Evolutionary conservation across 2,329 filamentous ascomycete species (phyloP).

Genomic region (Xylariaceae sp.): DNA sequence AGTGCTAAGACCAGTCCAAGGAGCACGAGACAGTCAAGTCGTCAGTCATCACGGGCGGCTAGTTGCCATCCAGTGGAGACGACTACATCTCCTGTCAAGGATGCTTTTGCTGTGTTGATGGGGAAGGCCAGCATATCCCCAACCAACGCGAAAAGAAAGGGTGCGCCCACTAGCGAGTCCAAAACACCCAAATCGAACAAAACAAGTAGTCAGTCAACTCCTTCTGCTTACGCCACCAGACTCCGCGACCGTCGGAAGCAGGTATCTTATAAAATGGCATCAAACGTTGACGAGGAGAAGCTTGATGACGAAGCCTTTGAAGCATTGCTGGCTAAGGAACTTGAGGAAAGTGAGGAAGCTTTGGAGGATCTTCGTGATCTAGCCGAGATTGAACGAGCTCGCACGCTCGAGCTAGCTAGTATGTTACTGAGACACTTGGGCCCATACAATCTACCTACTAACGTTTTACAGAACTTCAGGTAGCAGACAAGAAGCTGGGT

Average conservation of each 20-base stretch:
- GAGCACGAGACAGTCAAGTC: conserved; percentile 32
- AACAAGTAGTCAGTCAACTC: conserved; percentile 70
- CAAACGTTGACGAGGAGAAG: conserved; percentile 55
- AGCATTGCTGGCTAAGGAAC: conserved; percentile 63
- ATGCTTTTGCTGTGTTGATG: conserved; percentile 54
- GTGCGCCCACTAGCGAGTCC: conserved; percentile 30
- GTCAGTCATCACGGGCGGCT: conserved; percentile 38
- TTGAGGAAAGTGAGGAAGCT: conserved; percentile 40
- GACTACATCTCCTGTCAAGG: conserved; percentile 27
- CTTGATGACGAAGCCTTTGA: conserved; percentile 84
- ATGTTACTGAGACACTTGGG: conserved; percentile 32
- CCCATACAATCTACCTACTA: conserved; percentile 22
- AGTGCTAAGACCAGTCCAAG: conserved; percentile 45
- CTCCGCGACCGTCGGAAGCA: conserved; percentile 42
- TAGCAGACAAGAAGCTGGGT: conserved; percentile 84
- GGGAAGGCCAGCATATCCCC: conserved; percentile 28
- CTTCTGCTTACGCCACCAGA: conserved; percentile 44
- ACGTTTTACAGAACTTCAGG: conserved; percentile 62
- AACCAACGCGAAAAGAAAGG: conserved; percentile 35
- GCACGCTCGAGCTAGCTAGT: conserved; percentile 73
- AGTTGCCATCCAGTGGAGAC: conserved; percentile 27
- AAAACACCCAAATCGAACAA: conserved; percentile 62
- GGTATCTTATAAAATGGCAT: conserved; percentile 47
- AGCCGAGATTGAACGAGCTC: conserved; percentile 60
- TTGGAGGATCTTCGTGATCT: conserved; percentile 37